These are phyloP conservation scores for Gryganskiella cystojenkinii DNA, from an alignment of 192 early-diverging fungal genomes.

Conservation along the genomic window DNA sequence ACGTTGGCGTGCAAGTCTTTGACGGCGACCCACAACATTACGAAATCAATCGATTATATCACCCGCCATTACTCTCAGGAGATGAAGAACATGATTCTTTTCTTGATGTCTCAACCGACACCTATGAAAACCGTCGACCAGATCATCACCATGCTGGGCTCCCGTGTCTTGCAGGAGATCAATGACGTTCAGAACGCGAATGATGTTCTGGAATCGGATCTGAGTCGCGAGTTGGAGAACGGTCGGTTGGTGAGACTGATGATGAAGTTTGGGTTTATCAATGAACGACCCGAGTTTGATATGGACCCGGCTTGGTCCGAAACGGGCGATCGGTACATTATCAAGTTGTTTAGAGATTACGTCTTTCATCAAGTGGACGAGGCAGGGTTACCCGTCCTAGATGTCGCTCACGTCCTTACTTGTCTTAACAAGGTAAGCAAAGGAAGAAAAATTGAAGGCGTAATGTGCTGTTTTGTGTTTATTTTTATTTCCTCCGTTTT, in stretches of 20 bases:
- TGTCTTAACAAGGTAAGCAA: slow-evolving; percentile 90
- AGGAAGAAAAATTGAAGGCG: not conserved
- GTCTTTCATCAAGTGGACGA: slow-evolving; percentile 97
- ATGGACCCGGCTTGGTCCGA: slow-evolving; percentile 96
- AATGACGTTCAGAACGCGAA: slow-evolving; percentile 79
- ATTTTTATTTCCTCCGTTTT: not conserved
- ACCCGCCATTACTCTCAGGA: slow-evolving; percentile 80
- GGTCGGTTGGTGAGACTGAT: slow-evolving; percentile 89
- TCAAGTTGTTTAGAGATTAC: slow-evolving; percentile 98
- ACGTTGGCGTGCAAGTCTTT: slow-evolving; percentile 81
- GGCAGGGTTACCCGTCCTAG: slow-evolving; percentile 82
- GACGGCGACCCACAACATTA: slow-evolving; percentile 73
- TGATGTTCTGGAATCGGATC: slow-evolving; percentile 82
- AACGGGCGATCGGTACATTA: slow-evolving; percentile 97
- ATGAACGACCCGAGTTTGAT: slow-evolving; percentile 66
- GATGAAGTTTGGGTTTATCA: slow-evolving; percentile 92
- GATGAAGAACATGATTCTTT: slow-evolving; percentile 85
- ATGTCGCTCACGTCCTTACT: slow-evolving; percentile 92
- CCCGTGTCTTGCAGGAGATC: slow-evolving; percentile 80
- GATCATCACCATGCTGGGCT: slow-evolving; percentile 80
- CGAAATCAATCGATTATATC: slow-evolving; percentile 82
- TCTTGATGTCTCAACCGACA: slow-evolving; percentile 79
- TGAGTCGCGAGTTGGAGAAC: slow-evolving; percentile 90
- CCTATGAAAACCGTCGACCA: slow-evolving; percentile 83
- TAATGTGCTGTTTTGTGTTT: not conserved